Percentiles rank a stretch among this genome's conserved stretches.
Evolutionary conservation across 805 yeast species (phyloP).

Genomic region (Yarrowia keelungensis): DNA sequence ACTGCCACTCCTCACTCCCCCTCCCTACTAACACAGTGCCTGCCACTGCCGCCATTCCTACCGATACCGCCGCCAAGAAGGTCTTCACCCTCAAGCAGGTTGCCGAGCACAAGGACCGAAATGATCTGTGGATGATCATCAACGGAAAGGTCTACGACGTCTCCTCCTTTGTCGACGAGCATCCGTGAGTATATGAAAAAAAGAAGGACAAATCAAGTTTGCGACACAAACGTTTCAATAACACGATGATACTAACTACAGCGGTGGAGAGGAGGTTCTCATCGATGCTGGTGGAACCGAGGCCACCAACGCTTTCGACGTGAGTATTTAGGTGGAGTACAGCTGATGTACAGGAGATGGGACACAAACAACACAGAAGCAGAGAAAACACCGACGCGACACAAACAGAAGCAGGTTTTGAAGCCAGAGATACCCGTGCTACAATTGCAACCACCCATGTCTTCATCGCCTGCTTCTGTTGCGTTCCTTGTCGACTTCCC

Average conservation of each 20-base stretch:
- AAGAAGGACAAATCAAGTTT: background rate
- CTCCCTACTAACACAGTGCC: conserved; percentile 28
- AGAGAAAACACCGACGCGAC: background rate
- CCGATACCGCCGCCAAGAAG: conserved; percentile 41
- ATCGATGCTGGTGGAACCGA: conserved; percentile 82
- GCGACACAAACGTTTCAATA: too few species aligned
- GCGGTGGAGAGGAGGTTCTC: conserved; percentile 83
- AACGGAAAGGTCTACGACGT: conserved; percentile 73
- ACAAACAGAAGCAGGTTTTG: background rate
- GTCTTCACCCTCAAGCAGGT: conserved; percentile 55
- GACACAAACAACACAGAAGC: background rate
- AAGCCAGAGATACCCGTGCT: too few species aligned
- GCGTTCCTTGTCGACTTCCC: conserved; percentile 41
- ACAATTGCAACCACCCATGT: background rate
- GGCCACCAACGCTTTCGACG: conserved; percentile 70
- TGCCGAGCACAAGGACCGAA: conserved; percentile 54
- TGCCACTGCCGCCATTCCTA: conserved; percentile 20
- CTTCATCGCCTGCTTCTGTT: too few species aligned
- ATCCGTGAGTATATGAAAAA: conserved; percentile 55
- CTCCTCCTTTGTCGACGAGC: conserved; percentile 61
- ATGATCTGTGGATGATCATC: conserved; percentile 75
- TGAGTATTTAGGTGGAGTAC: conserved; percentile 10
- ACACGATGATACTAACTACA: conserved; percentile 29
- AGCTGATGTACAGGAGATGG: background rate
- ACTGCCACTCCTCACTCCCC: background rate